Conservation (phyloP, 2,329 filamentous ascomycete species). For the Fonsecaea erecta region DNA sequence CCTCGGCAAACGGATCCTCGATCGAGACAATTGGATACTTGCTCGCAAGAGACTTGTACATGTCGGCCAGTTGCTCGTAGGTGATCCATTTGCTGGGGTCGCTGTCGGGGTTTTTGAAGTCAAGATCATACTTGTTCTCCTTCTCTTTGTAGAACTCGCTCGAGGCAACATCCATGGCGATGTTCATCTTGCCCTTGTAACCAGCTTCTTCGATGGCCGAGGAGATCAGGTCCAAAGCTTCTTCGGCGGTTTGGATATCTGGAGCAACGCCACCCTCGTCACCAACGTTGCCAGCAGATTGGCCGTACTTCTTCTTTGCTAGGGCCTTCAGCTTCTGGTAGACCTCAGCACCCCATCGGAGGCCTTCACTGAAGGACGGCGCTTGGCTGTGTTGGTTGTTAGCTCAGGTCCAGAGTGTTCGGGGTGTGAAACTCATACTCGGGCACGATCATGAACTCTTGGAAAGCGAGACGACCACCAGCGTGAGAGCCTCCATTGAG, state of each 20-base stretch:
- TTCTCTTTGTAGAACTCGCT: conserved; percentile 99
- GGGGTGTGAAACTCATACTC: conserved; percentile 57
- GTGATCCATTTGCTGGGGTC: conserved; percentile 97
- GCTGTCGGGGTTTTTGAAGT: conserved; percentile 99
- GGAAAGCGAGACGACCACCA: conserved; percentile 92
- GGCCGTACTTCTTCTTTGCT: conserved; percentile 99
- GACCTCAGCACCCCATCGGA: conserved; percentile 95
- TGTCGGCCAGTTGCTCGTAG: conserved; percentile 92
- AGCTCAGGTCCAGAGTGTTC: conserved; percentile 18
- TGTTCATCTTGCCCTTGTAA: conserved; percentile 95
- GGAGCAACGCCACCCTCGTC: conserved; percentile 99
- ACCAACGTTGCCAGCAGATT: conserved; percentile 97
- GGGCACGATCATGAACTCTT: conserved; percentile 95
- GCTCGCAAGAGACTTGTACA: conserved; percentile 84
- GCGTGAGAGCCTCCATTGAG: conserved; percentile 95
- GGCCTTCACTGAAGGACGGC: conserved; percentile 89
- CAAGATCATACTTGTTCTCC: conserved; percentile 98
- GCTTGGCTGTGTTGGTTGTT: conserved; percentile 63
- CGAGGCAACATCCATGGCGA: conserved; percentile 98
- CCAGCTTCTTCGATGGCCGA: conserved; percentile 93
- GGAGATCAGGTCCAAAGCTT: conserved; percentile 95
- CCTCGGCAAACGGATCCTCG: conserved; percentile 98
- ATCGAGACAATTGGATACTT: conserved; percentile 99
- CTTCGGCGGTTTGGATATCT: conserved; percentile 95
- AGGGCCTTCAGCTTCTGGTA: conserved; percentile 97